A percentile compares a stretch with the other conserved stretches of the same genome.
These are phyloP conservation scores for Diutina mesorugosa DNA, from an alignment of 1,139 yeast genomes.

Conservation along the genomic window DNA sequence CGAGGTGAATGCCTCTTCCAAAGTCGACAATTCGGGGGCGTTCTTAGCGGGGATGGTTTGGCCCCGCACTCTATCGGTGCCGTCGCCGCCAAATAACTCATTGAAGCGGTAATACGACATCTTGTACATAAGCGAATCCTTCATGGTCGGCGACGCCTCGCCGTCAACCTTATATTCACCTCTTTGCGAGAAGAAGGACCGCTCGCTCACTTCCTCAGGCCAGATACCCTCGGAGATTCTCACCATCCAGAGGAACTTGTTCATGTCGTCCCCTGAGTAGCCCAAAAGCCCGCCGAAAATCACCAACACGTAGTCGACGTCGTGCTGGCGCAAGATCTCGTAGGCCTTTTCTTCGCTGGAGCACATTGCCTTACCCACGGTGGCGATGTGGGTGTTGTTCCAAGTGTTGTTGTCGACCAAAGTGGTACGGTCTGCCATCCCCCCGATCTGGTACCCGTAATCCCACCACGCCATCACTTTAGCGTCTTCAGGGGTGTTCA, in stretches of 20 bases:
- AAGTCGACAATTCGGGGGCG: slow-evolving; percentile 53
- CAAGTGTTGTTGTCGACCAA: slow-evolving; percentile 97
- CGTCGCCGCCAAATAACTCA: slow-evolving; percentile 56
- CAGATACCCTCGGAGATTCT: slow-evolving; percentile 98
- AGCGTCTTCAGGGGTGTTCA: slow-evolving; percentile 95
- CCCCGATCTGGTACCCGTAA: slow-evolving; percentile 98
- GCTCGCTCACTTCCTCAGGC: slow-evolving; percentile 93
- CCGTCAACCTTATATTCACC: slow-evolving; percentile 88
- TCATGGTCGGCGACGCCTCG: slow-evolving; percentile 75
- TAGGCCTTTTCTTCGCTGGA: slow-evolving; percentile 81
- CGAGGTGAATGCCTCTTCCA: slow-evolving; percentile 91
- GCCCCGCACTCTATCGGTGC: slow-evolving; percentile 76
- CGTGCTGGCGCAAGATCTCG: slow-evolving; percentile 78
- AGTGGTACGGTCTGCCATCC: slow-evolving; percentile 99
- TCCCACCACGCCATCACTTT: slow-evolving; percentile 99
- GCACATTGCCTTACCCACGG: slow-evolving; percentile 98
- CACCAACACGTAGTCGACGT: slow-evolving; percentile 87
- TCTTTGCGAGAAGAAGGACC: slow-evolving; percentile 66
- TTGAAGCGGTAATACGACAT: slow-evolving; percentile 84
- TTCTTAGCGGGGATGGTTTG: slow-evolving; percentile 53
- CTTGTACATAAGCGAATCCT: slow-evolving; percentile 84
- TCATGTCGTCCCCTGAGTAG: slow-evolving; percentile 91
- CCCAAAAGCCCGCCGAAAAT: slow-evolving; percentile 94
- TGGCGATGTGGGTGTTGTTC: slow-evolving; percentile 99
- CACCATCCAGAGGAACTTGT: slow-evolving; percentile 98